phyloP scores from a whole-genome alignment of 2,329 filamentous ascomycete species.

The Aspergillus carbonarius region DNA sequence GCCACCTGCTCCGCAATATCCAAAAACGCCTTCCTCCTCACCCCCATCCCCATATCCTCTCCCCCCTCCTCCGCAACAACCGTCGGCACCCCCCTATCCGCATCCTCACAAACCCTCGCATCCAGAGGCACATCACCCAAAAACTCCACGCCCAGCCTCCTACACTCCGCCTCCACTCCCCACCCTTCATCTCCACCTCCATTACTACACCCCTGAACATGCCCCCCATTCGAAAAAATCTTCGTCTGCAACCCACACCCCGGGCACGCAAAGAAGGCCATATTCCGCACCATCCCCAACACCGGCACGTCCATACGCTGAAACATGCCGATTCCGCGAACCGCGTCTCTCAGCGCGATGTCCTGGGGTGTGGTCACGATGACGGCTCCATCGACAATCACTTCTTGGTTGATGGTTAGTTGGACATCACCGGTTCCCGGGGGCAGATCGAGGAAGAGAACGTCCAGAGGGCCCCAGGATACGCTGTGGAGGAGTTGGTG shows the following conservation, averaged over 20 bases:
- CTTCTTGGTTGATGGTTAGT: constrained; percentile 92
- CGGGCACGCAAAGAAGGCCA: constrained; percentile 81
- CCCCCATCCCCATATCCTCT: constrained; percentile 58
- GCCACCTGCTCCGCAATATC: constrained; percentile 62
- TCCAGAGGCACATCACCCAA: constrained; percentile 88
- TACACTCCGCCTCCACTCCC: constrained; percentile 67
- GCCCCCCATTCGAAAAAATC: constrained; percentile 62
- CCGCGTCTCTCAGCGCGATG: constrained; percentile 84
- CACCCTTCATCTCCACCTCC: constrained; percentile 40
- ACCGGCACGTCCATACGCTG: constrained; percentile 74
- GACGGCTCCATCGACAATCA: constrained; percentile 78
- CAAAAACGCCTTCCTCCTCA: constrained; percentile 64
- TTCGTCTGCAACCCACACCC: constrained; percentile 71
- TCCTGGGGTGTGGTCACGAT: constrained; percentile 94
- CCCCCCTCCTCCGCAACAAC: constrained; percentile 75
- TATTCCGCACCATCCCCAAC: constrained; percentile 87
- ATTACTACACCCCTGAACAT: constrained; percentile 10
- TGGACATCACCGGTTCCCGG: constrained; percentile 96
- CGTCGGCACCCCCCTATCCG: constrained; percentile 82
- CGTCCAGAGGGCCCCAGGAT: constrained; percentile 84
- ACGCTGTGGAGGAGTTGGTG: constrained; percentile 95
- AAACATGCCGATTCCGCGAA: constrained; percentile 92
- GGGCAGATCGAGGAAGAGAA: constrained; percentile 86
- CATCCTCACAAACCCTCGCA: constrained; percentile 80
- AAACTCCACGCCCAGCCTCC: constrained; percentile 71